phyloP scores from a whole-genome alignment of 306 rosid genomes.

The Trichosanthes cucumerina region DNA sequence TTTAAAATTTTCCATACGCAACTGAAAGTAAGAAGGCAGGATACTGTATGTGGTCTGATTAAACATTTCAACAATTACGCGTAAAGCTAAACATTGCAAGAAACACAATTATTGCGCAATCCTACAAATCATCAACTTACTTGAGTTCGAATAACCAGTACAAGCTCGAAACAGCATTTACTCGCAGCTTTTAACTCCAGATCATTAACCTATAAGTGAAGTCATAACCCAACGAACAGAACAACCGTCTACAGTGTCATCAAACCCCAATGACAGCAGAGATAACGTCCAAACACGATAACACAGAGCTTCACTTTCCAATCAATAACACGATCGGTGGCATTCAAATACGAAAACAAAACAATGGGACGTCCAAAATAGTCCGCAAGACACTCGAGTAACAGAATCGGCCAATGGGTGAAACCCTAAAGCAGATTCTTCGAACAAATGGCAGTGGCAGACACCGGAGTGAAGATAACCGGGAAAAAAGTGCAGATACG shows the following conservation, averaged over 20 bases:
- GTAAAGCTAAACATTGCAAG: not conserved
- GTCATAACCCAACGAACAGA: not conserved
- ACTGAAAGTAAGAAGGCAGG: not conserved
- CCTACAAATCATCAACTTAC: not conserved
- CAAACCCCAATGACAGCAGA: not conserved
- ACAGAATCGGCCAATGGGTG: not conserved
- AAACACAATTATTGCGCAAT: not conserved
- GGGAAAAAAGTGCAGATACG: not conserved
- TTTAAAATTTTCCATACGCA: not conserved
- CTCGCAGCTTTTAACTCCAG: not conserved
- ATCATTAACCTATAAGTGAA: not conserved
- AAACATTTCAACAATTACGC: not conserved
- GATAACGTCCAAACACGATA: not conserved
- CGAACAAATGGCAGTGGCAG: not conserved
- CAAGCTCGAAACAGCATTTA: not conserved
- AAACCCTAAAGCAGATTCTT: not conserved
- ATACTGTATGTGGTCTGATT: not conserved
- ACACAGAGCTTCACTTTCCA: not conserved
- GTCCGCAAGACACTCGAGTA: not conserved
- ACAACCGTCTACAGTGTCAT: not conserved
- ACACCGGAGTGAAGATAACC: not conserved
- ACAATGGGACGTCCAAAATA: not conserved
- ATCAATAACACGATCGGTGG: not conserved
- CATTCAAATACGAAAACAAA: not conserved
- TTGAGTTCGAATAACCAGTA: not conserved